A percentile compares a stretch with the other conserved stretches of the same genome.
These are phyloP conservation scores for Fusarium albosuccineum DNA, from an alignment of 2,329 filamentous ascomycete species.

Conservation along the genomic window DNA sequence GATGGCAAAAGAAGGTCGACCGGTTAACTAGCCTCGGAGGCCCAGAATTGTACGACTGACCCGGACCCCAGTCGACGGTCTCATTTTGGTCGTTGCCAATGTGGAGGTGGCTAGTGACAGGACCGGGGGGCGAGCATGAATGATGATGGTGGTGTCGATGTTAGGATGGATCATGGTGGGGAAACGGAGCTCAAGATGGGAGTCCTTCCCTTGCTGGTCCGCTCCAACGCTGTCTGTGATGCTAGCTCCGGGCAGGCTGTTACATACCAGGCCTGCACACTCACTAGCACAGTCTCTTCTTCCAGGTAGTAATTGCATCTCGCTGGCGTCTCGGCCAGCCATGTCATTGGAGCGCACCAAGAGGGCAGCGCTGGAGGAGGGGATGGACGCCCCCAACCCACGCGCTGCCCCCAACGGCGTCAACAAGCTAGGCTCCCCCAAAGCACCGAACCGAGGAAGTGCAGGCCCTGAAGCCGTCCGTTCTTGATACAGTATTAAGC, in stretches of 20 bases:
- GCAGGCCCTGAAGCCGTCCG: constrained; percentile 38
- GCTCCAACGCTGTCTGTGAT: constrained; percentile 32
- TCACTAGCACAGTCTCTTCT: constrained; percentile 25
- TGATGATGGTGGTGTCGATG: constrained; percentile 49
- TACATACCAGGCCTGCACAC: constrained; percentile 16
- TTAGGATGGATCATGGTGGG: constrained; percentile 44
- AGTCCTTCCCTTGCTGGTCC: constrained; percentile 40
- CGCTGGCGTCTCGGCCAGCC: constrained; percentile 35
- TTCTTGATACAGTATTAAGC: constrained; percentile 21
- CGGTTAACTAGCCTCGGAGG: constrained; percentile 41
- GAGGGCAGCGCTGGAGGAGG: constrained; percentile 29
- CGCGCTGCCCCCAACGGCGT: constrained; percentile 37
- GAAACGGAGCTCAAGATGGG: constrained; percentile 43
- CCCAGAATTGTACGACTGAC: constrained; percentile 48
- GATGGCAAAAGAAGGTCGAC: constrained; percentile 37
- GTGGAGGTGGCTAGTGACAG: constrained; percentile 50
- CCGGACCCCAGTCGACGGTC: constrained; percentile 46
- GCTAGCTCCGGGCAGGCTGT: constrained; percentile 31
- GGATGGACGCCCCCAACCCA: constrained; percentile 38
- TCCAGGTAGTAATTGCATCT: constrained; percentile 24
- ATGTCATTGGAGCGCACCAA: constrained; percentile 40
- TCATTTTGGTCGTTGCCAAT: constrained; percentile 48
- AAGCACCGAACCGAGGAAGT: constrained; percentile 44
- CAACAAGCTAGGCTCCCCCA: constrained; percentile 35
- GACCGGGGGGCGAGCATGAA: constrained; percentile 46